Percentiles rank a stretch among this genome's conserved stretches.
Conservation (phyloP, 345 rosid genomes). For the Eucalyptus brandiana region DNA sequence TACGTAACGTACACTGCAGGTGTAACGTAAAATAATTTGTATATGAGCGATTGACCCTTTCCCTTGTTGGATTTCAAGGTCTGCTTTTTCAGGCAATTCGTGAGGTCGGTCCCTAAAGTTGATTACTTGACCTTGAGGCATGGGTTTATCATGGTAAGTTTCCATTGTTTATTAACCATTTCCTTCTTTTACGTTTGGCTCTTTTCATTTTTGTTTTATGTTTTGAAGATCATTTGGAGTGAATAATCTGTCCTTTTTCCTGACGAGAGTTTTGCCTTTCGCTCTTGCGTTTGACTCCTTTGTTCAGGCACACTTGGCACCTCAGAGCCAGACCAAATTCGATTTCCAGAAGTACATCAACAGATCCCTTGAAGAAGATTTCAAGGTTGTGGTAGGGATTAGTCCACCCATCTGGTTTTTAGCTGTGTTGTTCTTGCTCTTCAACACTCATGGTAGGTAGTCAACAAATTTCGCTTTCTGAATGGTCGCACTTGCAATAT, state of each 20-base stretch:
- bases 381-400: constrained; percentile 84
- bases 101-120: constrained; percentile 70
- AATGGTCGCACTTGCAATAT: background rate
- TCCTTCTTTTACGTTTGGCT: background rate
- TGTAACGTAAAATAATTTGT: background rate
- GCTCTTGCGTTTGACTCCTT: background rate
- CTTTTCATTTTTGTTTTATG: background rate
- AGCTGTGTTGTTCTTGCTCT: constrained; percentile 63
- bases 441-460: constrained; percentile 57
- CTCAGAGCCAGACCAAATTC: constrained; percentile 49
- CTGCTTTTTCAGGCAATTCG: constrained; percentile 88
- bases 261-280: background rate
- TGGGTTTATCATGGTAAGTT: constrained; percentile 77
- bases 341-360: constrained; percentile 77
- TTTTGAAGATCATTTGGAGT: background rate
- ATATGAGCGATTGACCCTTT: background rate
- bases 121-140: constrained; percentile 88
- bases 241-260: background rate
- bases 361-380: constrained; percentile 86
- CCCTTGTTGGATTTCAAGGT: constrained; percentile 17
- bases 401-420: constrained; percentile 87
- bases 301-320: constrained; percentile 82
- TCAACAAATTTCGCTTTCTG: background rate
- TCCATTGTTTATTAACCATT: background rate
- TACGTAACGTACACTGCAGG: background rate